Evolutionary conservation across 108 stramenopile genomes (phyloP).

Genomic region (Cyclotella kingstonii): DNA sequence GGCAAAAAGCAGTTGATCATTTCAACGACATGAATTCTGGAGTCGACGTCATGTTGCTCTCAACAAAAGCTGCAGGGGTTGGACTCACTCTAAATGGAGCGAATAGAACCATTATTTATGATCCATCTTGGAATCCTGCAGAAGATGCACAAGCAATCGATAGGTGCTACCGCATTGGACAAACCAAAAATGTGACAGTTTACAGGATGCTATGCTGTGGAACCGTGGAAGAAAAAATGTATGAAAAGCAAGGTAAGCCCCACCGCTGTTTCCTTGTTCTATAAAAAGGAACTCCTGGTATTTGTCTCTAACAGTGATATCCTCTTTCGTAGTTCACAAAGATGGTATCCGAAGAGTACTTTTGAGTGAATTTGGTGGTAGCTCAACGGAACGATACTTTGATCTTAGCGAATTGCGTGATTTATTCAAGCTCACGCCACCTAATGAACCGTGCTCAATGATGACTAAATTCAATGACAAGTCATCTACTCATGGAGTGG

Average conservation of each 20-base stretch:
- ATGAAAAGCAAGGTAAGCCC: conserved; percentile 50
- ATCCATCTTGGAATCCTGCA: conserved; percentile 87
- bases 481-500: conserved; percentile 8
- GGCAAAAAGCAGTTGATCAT: conserved; percentile 84
- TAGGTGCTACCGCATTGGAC: conserved; percentile 91
- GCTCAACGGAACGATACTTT: conserved; percentile 67
- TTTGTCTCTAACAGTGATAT: too few relatives aligned
- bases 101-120: conserved; percentile 64
- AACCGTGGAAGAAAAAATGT: conserved; percentile 85
- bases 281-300: too few relatives aligned
- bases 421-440: conserved; percentile 62
- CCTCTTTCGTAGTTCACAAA: conserved; percentile 78
- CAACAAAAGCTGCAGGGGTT: conserved; percentile 84
- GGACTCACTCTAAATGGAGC: conserved; percentile 75
- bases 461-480: conserved; percentile 53
- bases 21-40: conserved; percentile 79
- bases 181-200: conserved; percentile 87
- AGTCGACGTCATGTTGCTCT: conserved; percentile 74
- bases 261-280: neutral
- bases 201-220: conserved; percentile 94
- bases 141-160: conserved; percentile 95
- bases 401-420: conserved; percentile 61
- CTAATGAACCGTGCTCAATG: conserved; percentile 58
- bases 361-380: conserved; percentile 38
- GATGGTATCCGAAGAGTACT: conserved; percentile 76